phyloP scores from a whole-genome alignment of 202 grass and related monocot species.

The Sporobolus alterniflorus region DNA sequence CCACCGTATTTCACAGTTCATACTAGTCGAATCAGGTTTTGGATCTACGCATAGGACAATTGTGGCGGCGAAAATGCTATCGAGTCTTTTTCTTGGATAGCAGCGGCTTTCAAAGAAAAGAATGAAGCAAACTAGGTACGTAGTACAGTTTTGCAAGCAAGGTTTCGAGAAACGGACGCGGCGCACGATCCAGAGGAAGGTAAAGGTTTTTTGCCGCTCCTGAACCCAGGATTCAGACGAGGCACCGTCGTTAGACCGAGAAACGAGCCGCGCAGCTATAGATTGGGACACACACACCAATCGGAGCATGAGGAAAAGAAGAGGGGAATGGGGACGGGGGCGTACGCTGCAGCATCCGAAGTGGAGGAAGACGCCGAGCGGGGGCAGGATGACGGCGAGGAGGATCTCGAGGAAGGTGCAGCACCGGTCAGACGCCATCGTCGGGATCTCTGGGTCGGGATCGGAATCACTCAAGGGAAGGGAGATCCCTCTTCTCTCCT shows the following conservation, averaged over 20 bases:
- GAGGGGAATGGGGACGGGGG: background rate
- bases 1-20: background rate
- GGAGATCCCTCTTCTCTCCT: background rate
- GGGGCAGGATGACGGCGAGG: conserved; percentile 69
- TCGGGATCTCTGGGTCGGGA: background rate
- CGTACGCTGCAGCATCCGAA: conserved; percentile 49
- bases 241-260: background rate
- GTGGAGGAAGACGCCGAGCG: conserved; percentile 82
- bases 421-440: conserved; percentile 56
- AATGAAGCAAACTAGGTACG: no score
- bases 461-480: background rate
- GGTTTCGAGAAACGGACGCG: no score
- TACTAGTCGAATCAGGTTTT: background rate
- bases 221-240: no score
- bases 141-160: no score
- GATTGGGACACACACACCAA: background rate
- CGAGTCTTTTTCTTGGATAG: no score
- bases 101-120: no score
- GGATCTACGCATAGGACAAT: background rate
- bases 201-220: no score
- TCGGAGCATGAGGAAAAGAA: background rate
- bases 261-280: background rate
- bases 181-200: no score
- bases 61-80: no score
- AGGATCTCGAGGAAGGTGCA: conserved; percentile 82